Evolutionary conservation across 2,329 filamentous ascomycete genomes (phyloP).

Genomic region (Cladophialophora exuberans): DNA sequence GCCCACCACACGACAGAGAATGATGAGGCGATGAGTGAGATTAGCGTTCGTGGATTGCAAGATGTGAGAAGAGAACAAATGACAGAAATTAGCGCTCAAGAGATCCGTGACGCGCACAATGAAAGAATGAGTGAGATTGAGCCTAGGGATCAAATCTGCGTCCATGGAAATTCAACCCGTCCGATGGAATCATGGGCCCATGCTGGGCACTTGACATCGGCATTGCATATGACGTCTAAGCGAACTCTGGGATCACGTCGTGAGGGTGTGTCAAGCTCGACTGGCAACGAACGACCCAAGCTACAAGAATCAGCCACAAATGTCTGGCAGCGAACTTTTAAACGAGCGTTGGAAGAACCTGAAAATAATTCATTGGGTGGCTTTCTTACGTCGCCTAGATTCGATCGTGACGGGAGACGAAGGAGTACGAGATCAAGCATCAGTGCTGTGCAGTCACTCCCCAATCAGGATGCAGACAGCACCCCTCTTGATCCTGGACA

Average conservation of each 20-base stretch:
- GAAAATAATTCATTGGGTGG: conserved; percentile 16
- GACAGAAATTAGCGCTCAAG: conserved; percentile 26
- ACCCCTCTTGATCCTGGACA: neutral
- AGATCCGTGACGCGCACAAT: conserved; percentile 10
- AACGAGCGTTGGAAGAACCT: conserved; percentile 17
- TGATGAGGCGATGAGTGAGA: conserved; percentile 27
- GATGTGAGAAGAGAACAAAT: conserved; percentile 21
- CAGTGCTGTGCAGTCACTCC: conserved; percentile 7
- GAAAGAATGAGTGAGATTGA: conserved; percentile 27
- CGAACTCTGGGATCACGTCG: too few relatives aligned
- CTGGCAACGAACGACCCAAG: neutral
- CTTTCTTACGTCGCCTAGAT: conserved; percentile 25
- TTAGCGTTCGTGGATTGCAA: conserved; percentile 12
- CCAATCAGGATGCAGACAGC: neutral
- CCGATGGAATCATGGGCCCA: neutral
- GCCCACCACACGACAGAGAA: conserved; percentile 10
- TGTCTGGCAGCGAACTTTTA: conserved; percentile 26
- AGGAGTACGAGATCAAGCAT: conserved; percentile 20
- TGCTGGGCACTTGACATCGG: neutral
- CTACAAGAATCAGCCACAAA: conserved; percentile 19
- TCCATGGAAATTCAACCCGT: neutral
- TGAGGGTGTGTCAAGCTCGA: neutral
- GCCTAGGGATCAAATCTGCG: neutral
- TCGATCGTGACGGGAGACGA: conserved; percentile 27
- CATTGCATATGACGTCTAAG: too few relatives aligned